These are phyloP conservation scores for Syzygium jambos DNA, from an alignment of 345 rosid species.

Conservation along the genomic window DNA sequence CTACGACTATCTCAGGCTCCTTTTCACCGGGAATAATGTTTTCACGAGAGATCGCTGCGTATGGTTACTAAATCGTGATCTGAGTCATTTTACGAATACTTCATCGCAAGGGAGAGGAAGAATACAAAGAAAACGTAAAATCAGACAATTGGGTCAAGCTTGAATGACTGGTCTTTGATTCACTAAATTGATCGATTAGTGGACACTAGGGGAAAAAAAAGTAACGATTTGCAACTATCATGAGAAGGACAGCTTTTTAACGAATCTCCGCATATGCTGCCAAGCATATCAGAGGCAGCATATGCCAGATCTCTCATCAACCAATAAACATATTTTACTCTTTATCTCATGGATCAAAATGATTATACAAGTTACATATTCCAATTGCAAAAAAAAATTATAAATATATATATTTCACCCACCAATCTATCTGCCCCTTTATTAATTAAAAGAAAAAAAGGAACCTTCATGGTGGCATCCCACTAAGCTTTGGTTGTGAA, in stretches of 20 bases:
- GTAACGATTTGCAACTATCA: background rate
- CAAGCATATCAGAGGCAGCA: background rate
- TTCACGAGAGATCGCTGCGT: background rate
- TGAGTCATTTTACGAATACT: background rate
- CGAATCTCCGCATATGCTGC: background rate
- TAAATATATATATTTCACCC: background rate
- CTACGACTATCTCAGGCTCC: background rate
- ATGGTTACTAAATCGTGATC: background rate
- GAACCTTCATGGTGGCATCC: background rate
- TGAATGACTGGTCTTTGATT: background rate
- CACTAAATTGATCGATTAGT: background rate
- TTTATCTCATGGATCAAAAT: background rate
- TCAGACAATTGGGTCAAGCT: background rate
- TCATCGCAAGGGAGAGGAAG: background rate
- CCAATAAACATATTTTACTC: background rate
- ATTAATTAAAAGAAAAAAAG: background rate
- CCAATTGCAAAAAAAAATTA: background rate
- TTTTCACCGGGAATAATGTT: background rate
- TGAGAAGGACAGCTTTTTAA: background rate
- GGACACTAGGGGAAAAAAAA: background rate
- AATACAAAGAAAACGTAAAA: background rate
- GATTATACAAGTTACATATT: background rate
- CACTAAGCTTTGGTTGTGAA: constrained; percentile 22
- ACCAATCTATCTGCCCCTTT: background rate
- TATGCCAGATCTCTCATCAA: background rate